Evolutionary conservation across 305 asterid genomes (phyloP), one percentile per base, ranked within the genome.

Genomic region (Petunia hybrid): DNA sequence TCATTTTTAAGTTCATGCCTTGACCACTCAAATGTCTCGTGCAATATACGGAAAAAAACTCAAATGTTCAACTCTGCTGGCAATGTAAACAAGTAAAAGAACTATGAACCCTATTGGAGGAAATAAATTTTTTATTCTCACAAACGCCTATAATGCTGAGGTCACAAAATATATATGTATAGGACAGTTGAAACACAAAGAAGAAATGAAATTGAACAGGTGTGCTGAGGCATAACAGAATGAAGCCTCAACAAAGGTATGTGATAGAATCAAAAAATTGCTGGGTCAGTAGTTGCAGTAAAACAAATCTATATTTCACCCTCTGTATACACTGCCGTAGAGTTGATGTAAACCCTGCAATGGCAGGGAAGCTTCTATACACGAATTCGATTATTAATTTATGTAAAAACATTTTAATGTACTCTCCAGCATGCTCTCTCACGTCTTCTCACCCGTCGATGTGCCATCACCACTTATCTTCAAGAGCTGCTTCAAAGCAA

Each of bases 311-410:
- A 80, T 89, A 87, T 84, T 84, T 84, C 86, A 88, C 82, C 81
- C 84, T 83, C 48, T 83, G 89, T 87, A 88, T 86, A 84, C 88
- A 87, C 75, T 68, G 86, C 85, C 80, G 74, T 79, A 76, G 82
- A 82, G 87, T 81, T 60, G 78, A 85, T 86, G 82, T 86, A 84
- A 22, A 81, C 91, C 91, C 85, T 81, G 57, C 73, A 87, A 87
- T 71, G 85, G 85, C 87, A 84, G 91, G 95, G 91, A 81, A 57
- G 83, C 80, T 88, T 91, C 92, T 90, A 90, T 91, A 91, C 95
- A 91, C 76, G 84, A 87, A 89, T 84, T 85, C 84, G 46, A 82
- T 90, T 88, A 87, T 87, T 87, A 65, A 85, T 81, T 84, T 83
- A 84, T 80, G 80, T 76, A 81, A 82, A 86, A 83, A 81, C 62